Evolutionary conservation across 176 grass and related monocot species (phyloP).

Genomic region (Melocanna baccifera): DNA sequence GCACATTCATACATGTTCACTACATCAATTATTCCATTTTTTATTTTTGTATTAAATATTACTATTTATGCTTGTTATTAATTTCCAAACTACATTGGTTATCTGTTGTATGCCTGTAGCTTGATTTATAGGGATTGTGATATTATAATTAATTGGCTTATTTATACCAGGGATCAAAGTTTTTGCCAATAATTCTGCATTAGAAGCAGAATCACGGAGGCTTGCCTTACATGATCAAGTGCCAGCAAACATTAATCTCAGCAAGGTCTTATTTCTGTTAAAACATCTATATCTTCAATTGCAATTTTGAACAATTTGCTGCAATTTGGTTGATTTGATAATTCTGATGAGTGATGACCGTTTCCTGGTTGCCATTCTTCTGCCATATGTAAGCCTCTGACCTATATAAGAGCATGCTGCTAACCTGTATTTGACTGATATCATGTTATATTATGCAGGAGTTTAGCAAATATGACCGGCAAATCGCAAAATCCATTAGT

Average conservation of each 20-base stretch:
- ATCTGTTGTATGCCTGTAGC: background rate
- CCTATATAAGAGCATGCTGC: background rate
- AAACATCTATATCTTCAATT: background rate
- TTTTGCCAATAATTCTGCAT: conserved; percentile 63
- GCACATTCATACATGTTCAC: background rate
- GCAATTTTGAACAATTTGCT: conserved; percentile 9
- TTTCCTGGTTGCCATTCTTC: background rate
- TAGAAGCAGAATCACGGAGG: conserved; percentile 64
- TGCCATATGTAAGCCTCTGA: conserved; percentile 10
- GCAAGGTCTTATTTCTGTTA: conserved; percentile 57
- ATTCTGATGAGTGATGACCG: background rate
- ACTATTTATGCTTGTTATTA: background rate
- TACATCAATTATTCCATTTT: background rate
- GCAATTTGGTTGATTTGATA: conserved; percentile 15
- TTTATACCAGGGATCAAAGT: conserved; percentile 62
- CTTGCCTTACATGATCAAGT: conserved; percentile 63
- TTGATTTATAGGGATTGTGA: background rate
- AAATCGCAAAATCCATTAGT: conserved; percentile 65
- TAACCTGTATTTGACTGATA: conserved; percentile 1
- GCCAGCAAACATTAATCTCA: conserved; percentile 40
- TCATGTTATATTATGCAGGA: conserved; percentile 43
- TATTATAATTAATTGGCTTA: conserved; percentile 2
- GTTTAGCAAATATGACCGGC: conserved; percentile 54
- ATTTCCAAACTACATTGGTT: conserved; percentile 11
- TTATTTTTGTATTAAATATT: background rate